phyloP scores from a whole-genome alignment of 1,139 yeast species.

The Blastobotrys apis region DNA sequence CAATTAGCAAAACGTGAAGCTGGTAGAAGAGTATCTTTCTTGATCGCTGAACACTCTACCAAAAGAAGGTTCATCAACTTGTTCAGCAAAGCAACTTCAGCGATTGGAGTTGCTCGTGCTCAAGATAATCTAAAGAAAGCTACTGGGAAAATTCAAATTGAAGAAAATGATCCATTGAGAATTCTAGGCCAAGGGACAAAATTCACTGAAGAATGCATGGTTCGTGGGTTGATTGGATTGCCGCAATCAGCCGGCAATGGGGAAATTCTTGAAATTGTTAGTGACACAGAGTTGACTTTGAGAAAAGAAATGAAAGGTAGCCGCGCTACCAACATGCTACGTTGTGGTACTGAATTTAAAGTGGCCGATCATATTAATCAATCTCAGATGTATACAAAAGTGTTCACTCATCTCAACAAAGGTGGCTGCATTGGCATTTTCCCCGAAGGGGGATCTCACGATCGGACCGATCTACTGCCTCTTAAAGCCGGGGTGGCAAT shows the following conservation, averaged over 20 bases:
- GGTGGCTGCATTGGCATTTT: constrained; percentile 91
- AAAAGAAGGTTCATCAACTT: constrained; percentile 64
- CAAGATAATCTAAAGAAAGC: constrained; percentile 73
- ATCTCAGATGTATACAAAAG: constrained; percentile 71
- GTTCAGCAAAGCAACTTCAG: constrained; percentile 66
- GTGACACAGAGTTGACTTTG: constrained; percentile 70
- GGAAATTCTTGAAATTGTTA: constrained; percentile 62
- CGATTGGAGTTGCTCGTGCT: constrained; percentile 88
- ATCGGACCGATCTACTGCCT: constrained; percentile 83
- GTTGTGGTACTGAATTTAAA: constrained; percentile 59
- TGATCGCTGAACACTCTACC: constrained; percentile 82
- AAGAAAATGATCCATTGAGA: constrained; percentile 43
- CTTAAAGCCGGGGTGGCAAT: constrained; percentile 96
- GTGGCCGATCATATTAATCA: constrained; percentile 83
- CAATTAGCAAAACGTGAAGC: constrained; percentile 72
- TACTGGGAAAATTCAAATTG: constrained; percentile 55
- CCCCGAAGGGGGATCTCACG: constrained; percentile 98
- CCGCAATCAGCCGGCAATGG: constrained; percentile 78
- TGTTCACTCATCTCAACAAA: constrained; percentile 72
- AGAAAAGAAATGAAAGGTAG: constrained; percentile 67
- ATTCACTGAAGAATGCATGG: constrained; percentile 62
- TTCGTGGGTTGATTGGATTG: constrained; percentile 68
- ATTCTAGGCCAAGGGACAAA: constrained; percentile 64
- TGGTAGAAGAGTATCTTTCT: constrained; percentile 71
- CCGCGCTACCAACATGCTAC: constrained; percentile 37